These are phyloP conservation scores for Phytophthora rubi DNA, from an alignment of 352 stramenopile genomes.

Conservation along the genomic window DNA sequence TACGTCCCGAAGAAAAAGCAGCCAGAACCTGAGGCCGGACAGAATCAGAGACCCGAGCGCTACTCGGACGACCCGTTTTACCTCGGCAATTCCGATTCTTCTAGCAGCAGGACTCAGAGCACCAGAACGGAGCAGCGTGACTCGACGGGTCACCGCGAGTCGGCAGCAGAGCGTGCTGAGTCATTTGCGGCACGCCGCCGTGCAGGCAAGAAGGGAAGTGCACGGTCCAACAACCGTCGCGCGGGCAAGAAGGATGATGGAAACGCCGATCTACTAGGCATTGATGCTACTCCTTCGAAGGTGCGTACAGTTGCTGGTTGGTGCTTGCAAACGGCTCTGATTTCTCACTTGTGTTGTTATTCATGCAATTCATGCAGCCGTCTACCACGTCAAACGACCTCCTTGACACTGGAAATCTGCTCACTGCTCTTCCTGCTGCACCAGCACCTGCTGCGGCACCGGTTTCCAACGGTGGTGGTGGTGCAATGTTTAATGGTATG, in stretches of 20 bases:
- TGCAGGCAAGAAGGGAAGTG: conserved; percentile 70
- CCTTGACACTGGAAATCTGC: conserved; percentile 53
- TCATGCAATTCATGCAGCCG: conserved; percentile 22
- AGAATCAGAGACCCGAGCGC: conserved; percentile 54
- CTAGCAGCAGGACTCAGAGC: conserved; percentile 52
- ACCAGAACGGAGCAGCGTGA: conserved; percentile 44
- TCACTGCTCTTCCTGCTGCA: conserved; percentile 51
- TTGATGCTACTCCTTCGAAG: conserved; percentile 42
- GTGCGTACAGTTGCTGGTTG: conserved; percentile 27
- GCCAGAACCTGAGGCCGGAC: conserved; percentile 23
- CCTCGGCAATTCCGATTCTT: conserved; percentile 53
- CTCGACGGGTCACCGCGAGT: conserved; percentile 35
- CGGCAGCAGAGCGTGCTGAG: conserved; percentile 59
- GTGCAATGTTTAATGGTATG: conserved; percentile 73
- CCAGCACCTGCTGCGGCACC: conserved; percentile 35
- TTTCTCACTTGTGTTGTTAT: conserved; percentile 10
- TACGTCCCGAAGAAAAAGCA: conserved; percentile 74
- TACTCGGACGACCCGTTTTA: conserved; percentile 86
- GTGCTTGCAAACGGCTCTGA: not conserved
- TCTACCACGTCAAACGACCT: conserved; percentile 45
- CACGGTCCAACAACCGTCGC: conserved; percentile 45
- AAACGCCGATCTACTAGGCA: conserved; percentile 67
- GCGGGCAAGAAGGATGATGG: conserved; percentile 61
- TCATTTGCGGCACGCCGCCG: conserved; percentile 74
- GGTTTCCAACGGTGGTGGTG: conserved; percentile 29